Conservation (phyloP, 495 filamentous ascomycete species). For the Penicillium manginii region DNA sequence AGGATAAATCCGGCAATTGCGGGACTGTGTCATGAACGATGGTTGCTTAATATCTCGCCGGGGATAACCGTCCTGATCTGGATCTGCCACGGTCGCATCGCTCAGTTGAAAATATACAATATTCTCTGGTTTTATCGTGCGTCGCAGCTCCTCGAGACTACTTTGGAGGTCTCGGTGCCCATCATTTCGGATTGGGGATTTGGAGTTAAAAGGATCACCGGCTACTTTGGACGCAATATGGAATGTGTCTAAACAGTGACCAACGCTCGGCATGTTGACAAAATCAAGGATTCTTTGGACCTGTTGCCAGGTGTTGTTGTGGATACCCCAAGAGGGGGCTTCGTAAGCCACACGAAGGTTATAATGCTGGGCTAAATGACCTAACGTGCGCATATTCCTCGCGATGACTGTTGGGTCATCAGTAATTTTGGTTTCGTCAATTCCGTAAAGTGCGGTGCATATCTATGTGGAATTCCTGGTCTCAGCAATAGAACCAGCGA, state of each 20-base stretch:
- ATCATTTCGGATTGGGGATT: neutral
- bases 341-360: conserved; percentile 4
- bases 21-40: conserved; percentile 17
- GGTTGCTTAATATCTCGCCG: conserved; percentile 12
- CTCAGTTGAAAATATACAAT: conserved; percentile 23
- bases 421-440: conserved; percentile 13
- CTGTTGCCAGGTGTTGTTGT: conserved; percentile 18
- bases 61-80: conserved; percentile 8
- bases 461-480: conserved; percentile 12
- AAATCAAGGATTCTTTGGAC: conserved; percentile 12
- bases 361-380: conserved; percentile 14
- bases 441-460: conserved; percentile 16
- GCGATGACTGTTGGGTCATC: conserved; percentile 12
- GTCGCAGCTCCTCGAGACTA: neutral
- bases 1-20: conserved; percentile 19
- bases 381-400: conserved; percentile 17
- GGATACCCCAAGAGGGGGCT: conserved; percentile 11
- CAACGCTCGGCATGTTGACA: conserved; percentile 13
- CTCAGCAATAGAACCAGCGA: no score
- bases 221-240: conserved; percentile 14
- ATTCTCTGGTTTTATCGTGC: neutral
- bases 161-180: neutral
- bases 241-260: conserved; percentile 16
- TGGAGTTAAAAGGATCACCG: conserved; percentile 15
- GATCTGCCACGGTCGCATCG: conserved; percentile 17